Base-by-base conservation (phyloP, 768 basidiomycete species). In the Cubamyces sp. region DNA sequence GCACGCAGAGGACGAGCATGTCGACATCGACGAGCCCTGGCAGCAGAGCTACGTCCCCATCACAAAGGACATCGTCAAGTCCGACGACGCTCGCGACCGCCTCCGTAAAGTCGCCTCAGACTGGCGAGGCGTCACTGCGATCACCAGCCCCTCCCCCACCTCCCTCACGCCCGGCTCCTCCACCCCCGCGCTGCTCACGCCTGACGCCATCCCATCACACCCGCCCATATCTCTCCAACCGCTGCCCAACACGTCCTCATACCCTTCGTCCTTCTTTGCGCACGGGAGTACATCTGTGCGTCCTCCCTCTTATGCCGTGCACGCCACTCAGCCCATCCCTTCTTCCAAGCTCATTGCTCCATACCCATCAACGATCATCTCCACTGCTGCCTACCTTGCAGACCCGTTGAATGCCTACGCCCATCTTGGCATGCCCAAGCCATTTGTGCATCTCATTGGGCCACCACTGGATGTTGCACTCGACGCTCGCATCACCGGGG, bases 331-430 rank as follows among this genome's bases (percentile, higher is more conserved):
- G 2, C 76, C 86, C 2, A 80, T 94, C 40, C 75, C 84, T 0
- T 76, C 82, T 0, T 76, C 82, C 8, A 71, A 78, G 2, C 79
- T 88, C 58, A 81, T 96, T 43, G 80, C 88, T 0, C 86, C 89
- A 0, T 88, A 82, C 63, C 80, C 79, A 0, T 84, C 87, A 21
- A 78, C 84, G 23, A 82, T 96, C 54, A 81, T 85, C 16, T 87
- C 90, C 3, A 84, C 86, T 19, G 76, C 86, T 0, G 70, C 79
- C 0, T 97, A 97, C 74, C 81, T 93, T 28, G 71, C 79, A 3
- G 91, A 95, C 68, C 90, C 92, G 0, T 82, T 92, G 65, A 96
- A 95, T 69, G 89, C 88, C n/a, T 97, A 96, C 68, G 85, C 87
- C 0, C 85, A 87, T 63, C 79, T 87, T 18, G 94, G 94, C 11